Evolutionary conservation across 2,329 filamentous ascomycete genomes (phyloP).

Genomic region (Diaporthe citri): DNA sequence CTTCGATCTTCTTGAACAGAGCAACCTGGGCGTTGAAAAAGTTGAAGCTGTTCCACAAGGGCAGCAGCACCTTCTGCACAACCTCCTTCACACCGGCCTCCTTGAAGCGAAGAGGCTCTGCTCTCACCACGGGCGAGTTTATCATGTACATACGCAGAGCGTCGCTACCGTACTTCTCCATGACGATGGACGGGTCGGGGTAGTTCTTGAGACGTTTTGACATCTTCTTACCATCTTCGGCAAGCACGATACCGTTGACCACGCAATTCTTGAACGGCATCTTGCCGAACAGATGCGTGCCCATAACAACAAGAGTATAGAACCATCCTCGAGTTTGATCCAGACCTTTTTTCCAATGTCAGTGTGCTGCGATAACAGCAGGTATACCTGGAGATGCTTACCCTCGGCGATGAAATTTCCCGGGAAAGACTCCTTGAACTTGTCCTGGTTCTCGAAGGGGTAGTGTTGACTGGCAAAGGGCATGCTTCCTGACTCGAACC

Average conservation of each 20-base stretch:
- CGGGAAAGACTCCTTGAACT: constrained; percentile 85
- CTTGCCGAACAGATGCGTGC: constrained; percentile 86
- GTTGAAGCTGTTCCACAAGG: constrained; percentile 96
- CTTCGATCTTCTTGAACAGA: constrained; percentile 86
- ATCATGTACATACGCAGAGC: constrained; percentile 95
- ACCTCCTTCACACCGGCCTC: constrained; percentile 95
- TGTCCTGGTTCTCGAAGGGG: constrained; percentile 88
- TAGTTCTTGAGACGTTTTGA: constrained; percentile 98
- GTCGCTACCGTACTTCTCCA: constrained; percentile 91
- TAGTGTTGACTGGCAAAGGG: constrained; percentile 93
- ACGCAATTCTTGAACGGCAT: constrained; percentile 95
- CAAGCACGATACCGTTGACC: constrained; percentile 94
- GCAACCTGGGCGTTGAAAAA: constrained; percentile 93
- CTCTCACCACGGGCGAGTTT: constrained; percentile 94
- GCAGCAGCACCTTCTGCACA: constrained; percentile 89
- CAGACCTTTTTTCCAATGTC: constrained; percentile 52
- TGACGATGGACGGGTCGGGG: constrained; percentile 85
- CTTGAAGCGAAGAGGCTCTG: constrained; percentile 91
- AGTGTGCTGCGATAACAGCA: neutral
- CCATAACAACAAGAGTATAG: constrained; percentile 90
- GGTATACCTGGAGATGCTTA: constrained; percentile 57
- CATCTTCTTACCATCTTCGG: constrained; percentile 98
- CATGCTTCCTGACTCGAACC: constrained; percentile 98
- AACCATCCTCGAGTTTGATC: constrained; percentile 98
- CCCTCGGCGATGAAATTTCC: constrained; percentile 92